These are phyloP conservation scores for Parietichytrium sp. DNA, from an alignment of 108 stramenopile species.

Conservation along the genomic window DNA sequence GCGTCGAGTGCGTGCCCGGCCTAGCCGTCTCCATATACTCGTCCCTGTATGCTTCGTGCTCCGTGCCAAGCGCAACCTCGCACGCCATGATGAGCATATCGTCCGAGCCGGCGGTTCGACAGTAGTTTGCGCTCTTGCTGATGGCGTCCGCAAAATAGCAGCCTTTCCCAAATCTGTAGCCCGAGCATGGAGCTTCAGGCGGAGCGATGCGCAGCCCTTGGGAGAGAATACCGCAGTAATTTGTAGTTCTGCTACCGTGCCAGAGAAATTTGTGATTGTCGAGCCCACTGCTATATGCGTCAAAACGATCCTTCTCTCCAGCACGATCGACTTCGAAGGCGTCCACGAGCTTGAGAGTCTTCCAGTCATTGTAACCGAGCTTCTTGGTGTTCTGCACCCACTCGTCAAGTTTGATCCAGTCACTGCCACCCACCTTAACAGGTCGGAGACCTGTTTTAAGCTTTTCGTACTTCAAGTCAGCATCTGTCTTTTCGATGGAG, in stretches of 20 bases:
- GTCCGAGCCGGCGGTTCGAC: constrained; percentile 41
- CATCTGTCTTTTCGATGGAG: neutral
- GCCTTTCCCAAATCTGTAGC: constrained; percentile 50
- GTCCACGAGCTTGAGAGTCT: constrained; percentile 32
- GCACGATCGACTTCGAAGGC: constrained; percentile 36
- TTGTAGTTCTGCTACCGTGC: constrained; percentile 45
- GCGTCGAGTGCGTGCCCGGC: constrained; percentile 14
- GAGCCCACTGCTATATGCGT: neutral
- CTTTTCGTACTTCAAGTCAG: constrained; percentile 11
- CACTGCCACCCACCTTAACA: neutral
- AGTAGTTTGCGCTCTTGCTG: constrained; percentile 44
- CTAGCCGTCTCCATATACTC: constrained; percentile 42
- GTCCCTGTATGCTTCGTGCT: constrained; percentile 29
- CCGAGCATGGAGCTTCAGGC: constrained; percentile 45
- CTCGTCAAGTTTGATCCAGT: neutral
- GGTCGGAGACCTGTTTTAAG: neutral
- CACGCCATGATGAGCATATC: constrained; percentile 46
- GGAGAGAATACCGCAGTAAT: constrained; percentile 41
- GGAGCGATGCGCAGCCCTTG: constrained; percentile 49
- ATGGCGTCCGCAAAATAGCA: constrained; percentile 46
- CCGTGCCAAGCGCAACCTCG: constrained; percentile 38
- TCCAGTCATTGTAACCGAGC: neutral
- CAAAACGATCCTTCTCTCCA: constrained; percentile 41
- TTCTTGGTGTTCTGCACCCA: constrained; percentile 7
- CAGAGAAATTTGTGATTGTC: constrained; percentile 40